These are phyloP conservation scores for Diaporthe humulicola DNA, from an alignment of 2,329 filamentous ascomycete genomes.

Conservation along the genomic window DNA sequence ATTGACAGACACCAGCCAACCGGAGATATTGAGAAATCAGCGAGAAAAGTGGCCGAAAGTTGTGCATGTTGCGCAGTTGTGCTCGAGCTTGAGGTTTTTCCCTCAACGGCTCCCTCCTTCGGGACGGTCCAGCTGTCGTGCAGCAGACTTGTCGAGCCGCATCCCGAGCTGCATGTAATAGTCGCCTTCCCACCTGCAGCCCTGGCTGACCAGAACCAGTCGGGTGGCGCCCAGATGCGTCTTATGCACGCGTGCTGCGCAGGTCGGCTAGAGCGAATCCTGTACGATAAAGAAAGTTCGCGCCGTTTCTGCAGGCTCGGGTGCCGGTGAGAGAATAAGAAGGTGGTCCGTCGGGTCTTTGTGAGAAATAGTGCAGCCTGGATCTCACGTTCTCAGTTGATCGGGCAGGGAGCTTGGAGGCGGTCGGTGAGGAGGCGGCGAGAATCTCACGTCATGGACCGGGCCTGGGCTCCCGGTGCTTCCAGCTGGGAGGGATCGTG, in stretches of 20 bases:
- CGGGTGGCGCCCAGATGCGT: slow-evolving; percentile 2
- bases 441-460: slow-evolving; percentile 16
- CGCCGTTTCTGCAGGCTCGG: slow-evolving; percentile 15
- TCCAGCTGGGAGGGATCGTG: slow-evolving; percentile 1
- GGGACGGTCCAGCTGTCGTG: background rate
- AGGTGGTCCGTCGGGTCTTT: too few species aligned
- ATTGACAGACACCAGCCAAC: background rate
- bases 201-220: slow-evolving; percentile 4
- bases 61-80: background rate
- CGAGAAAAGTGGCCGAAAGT: background rate
- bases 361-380: background rate
- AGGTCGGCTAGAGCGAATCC: background rate
- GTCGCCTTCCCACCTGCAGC: slow-evolving; percentile 17
- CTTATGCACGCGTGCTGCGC: background rate
- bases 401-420: background rate
- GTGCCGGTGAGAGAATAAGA: background rate
- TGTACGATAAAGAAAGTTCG: background rate
- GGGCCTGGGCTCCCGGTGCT: background rate
- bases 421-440: background rate
- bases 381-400: background rate
- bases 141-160: slow-evolving; percentile 9
- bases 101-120: slow-evolving; percentile 4
- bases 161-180: slow-evolving; percentile 29
- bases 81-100: background rate
- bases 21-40: background rate